Conservation (phyloP, 169 alveolate genomes). For the Sarcocystis neurona region DNA sequence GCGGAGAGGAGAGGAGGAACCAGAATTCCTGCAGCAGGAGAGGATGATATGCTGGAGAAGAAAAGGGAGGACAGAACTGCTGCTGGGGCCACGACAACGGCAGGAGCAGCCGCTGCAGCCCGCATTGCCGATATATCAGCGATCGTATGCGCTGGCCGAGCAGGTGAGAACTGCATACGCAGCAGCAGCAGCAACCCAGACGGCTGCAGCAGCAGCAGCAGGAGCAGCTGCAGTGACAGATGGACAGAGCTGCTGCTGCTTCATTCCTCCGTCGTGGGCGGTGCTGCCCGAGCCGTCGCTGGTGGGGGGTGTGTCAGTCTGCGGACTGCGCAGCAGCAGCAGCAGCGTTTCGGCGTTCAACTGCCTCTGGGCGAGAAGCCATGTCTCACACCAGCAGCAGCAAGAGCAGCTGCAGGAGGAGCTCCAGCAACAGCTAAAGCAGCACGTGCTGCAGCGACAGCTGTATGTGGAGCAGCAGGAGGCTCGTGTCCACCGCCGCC, state of each 20-base stretch:
- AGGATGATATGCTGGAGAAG: no score
- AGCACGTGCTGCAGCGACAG: constrained; percentile 31
- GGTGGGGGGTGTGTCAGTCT: not conserved
- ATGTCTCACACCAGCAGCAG: constrained; percentile 28
- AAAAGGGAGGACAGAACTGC: no score
- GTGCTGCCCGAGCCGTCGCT: not conserved
- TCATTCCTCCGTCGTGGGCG: not conserved
- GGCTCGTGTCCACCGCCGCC: constrained; percentile 17
- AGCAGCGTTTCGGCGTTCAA: not conserved
- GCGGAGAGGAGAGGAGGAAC: no score
- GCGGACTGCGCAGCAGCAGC: not conserved
- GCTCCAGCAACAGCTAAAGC: not conserved
- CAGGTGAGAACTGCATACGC: not conserved
- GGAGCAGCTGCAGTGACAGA: no score
- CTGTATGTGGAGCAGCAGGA: constrained; percentile 10
- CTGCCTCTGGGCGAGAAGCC: not conserved
- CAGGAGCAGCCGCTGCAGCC: not conserved
- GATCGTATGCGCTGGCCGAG: not conserved
- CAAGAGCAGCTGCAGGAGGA: not conserved
- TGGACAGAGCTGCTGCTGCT: no score
- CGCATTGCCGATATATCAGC: not conserved
- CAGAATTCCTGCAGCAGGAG: no score
- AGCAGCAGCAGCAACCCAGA: no score
- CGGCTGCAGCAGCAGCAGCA: no score
- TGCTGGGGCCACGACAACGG: not conserved